Percentiles rank a stretch among this genome's conserved stretches.
Conservation (phyloP, 495 filamentous ascomycete species). For the Glarea lozoyensis region DNA sequence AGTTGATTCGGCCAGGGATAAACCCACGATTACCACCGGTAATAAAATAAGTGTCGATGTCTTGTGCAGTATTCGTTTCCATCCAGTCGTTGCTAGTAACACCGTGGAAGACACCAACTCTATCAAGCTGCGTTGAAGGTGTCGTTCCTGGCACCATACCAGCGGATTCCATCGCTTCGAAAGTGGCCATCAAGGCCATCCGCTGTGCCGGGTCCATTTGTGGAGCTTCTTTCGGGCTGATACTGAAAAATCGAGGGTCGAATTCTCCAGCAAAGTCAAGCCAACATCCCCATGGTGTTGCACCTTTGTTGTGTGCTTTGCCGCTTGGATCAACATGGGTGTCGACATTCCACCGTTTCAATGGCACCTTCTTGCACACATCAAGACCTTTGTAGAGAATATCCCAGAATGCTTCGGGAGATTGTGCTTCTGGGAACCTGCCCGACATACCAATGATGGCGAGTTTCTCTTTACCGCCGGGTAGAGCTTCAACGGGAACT, state of each 20-base stretch:
- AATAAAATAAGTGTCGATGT: no score
- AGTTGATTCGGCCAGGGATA: no score
- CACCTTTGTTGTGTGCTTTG: conserved; percentile 69
- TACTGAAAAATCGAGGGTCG: conserved; percentile 88
- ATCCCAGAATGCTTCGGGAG: conserved; percentile 53
- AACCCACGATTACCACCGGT: no score
- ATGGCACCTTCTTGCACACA: conserved; percentile 51
- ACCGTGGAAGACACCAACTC: no score
- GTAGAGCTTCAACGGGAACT: not conserved
- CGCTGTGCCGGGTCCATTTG: conserved; percentile 88
- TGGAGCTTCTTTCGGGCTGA: conserved; percentile 82
- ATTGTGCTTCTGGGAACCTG: conserved; percentile 61
- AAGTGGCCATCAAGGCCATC: conserved; percentile 75
- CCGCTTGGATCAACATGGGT: conserved; percentile 71
- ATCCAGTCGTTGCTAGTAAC: no score
- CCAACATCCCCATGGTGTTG: conserved; percentile 81
- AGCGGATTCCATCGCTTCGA: conserved; percentile 85
- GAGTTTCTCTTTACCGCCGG: conserved; percentile 23
- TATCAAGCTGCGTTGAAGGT: no score
- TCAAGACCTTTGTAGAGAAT: conserved; percentile 57
- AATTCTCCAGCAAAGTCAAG: conserved; percentile 80
- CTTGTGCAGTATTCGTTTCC: no score
- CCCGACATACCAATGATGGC: conserved; percentile 75
- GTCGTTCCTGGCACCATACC: conserved; percentile 79
- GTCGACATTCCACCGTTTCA: conserved; percentile 70